Evolutionary conservation across 176 grass and related monocot genomes (phyloP).

Genomic region (Oryza officinalis): DNA sequence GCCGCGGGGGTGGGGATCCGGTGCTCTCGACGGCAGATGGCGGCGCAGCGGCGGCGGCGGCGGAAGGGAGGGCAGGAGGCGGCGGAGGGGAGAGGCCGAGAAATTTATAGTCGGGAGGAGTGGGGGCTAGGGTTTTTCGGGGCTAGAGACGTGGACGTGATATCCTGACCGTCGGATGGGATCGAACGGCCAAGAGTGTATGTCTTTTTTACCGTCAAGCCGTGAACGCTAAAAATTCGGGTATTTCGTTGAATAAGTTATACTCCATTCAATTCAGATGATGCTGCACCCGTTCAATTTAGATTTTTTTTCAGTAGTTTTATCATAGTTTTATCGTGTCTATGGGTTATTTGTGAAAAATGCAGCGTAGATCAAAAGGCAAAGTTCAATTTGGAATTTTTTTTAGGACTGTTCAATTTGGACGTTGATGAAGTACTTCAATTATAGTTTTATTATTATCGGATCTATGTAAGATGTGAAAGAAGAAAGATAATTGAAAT

Average conservation of each 20-base stretch:
- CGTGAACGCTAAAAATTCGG: background rate
- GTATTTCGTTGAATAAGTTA: background rate
- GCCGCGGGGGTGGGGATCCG: background rate
- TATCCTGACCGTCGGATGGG: constrained; percentile 21
- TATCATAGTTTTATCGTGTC: too few relatives aligned
- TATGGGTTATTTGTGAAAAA: background rate
- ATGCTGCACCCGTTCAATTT: too few relatives aligned
- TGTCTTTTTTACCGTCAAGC: background rate
- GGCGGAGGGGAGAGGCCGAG: background rate
- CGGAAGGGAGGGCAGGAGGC: background rate
- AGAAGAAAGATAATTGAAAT: too few relatives aligned
- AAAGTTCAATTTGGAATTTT: too few relatives aligned
- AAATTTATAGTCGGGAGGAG: constrained; percentile 37
- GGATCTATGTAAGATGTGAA: too few relatives aligned
- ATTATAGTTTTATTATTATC: too few relatives aligned
- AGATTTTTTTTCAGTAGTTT: too few relatives aligned
- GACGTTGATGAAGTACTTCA: too few relatives aligned
- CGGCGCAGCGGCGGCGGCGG: background rate
- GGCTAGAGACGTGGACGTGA: background rate
- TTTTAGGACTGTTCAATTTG: too few relatives aligned
- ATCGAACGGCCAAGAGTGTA: background rate
- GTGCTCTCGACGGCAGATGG: background rate
- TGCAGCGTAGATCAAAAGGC: background rate
- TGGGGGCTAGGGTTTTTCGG: constrained; percentile 48
- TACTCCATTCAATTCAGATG: too few relatives aligned